Conservation (phyloP, 2,329 filamentous ascomycete species). For the Cladosporium phlei region DNA sequence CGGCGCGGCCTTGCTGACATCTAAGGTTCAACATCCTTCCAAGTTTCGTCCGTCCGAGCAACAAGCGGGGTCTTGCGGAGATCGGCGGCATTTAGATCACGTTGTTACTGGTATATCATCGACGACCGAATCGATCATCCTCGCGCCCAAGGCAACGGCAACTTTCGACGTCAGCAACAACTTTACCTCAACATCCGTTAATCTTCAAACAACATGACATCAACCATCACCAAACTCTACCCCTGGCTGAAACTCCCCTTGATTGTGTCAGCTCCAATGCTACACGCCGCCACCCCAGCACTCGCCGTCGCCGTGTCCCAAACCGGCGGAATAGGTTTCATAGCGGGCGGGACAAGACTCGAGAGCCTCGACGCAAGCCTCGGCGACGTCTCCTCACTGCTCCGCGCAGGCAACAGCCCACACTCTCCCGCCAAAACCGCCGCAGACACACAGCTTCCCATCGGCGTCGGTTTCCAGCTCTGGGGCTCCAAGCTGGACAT, state of each 20-base stretch:
- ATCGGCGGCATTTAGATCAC: too few relatives aligned
- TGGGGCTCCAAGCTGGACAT: not conserved
- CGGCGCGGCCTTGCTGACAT: too few relatives aligned
- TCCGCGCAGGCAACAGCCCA: too few relatives aligned
- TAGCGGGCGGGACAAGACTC: conserved; percentile 33
- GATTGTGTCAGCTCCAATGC: conserved; percentile 62
- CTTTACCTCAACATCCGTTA: too few relatives aligned
- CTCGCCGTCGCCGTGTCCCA: conserved; percentile 57
- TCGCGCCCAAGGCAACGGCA: too few relatives aligned
- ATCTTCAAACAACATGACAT: too few relatives aligned
- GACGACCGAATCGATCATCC: too few relatives aligned
- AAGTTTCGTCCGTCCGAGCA: too few relatives aligned
- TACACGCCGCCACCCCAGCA: conserved; percentile 24
- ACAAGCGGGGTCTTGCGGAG: too few relatives aligned
- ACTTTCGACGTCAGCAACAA: too few relatives aligned
- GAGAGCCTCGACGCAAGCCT: not conserved
- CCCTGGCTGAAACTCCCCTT: conserved; percentile 54
- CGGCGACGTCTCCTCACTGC: conserved; percentile 7
- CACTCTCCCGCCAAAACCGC: conserved; percentile 11
- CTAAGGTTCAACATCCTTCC: too few relatives aligned
- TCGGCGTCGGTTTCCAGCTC: conserved; percentile 58
- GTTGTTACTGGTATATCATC: too few relatives aligned
- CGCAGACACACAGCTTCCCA: conserved; percentile 35
- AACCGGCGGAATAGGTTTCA: conserved; percentile 44
- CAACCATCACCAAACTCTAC: conserved; percentile 37